A percentile compares a stretch with the other conserved stretches of the same genome.
Conservation (phyloP, 371 early-diverging fungal species). For the Blastocladiella emersonii region DNA sequence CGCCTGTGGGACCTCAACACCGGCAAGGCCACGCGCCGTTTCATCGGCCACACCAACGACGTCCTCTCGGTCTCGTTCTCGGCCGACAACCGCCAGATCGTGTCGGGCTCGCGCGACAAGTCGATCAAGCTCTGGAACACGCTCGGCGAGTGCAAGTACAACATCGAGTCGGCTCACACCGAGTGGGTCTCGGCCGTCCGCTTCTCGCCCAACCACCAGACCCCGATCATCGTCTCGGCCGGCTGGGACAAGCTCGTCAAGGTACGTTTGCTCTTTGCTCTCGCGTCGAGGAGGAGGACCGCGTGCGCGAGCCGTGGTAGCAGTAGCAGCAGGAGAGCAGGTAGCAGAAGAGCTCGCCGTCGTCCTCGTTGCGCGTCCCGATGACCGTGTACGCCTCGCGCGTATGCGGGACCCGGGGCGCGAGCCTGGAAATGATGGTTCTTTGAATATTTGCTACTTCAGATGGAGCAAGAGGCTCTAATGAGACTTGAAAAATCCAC, state of each 20-base stretch:
- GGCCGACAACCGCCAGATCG: conserved; percentile 97
- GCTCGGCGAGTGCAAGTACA: conserved; percentile 96
- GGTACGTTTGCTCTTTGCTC: conserved; percentile 32
- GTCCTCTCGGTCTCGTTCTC: conserved; percentile 97
- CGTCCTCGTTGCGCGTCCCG: too few relatives aligned
- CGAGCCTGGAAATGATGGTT: conserved; percentile 3
- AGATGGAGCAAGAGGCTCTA: conserved; percentile 15
- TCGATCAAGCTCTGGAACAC: conserved; percentile 99
- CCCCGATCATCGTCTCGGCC: conserved; percentile 91
- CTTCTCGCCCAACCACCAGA: conserved; percentile 96
- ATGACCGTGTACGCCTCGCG: too few relatives aligned
- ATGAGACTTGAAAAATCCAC: conserved; percentile 25
- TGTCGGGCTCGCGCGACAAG: conserved; percentile 95
- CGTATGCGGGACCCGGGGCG: too few relatives aligned
- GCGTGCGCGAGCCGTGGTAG: not conserved
- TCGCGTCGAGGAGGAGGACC: too few relatives aligned
- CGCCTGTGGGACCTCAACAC: conserved; percentile 94
- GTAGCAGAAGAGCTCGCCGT: too few relatives aligned
- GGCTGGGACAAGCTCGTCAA: conserved; percentile 99
- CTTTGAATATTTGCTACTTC: conserved; percentile 42
- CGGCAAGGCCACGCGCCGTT: conserved; percentile 84
- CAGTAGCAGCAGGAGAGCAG: too few relatives aligned
- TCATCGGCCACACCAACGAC: conserved; percentile 94
- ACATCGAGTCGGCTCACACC: conserved; percentile 88
- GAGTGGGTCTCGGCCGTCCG: conserved; percentile 97